A percentile compares a stretch with the other conserved stretches of the same genome.
Conservation (phyloP, 176 grass and related monocot genomes). For the Musa beccarii region DNA sequence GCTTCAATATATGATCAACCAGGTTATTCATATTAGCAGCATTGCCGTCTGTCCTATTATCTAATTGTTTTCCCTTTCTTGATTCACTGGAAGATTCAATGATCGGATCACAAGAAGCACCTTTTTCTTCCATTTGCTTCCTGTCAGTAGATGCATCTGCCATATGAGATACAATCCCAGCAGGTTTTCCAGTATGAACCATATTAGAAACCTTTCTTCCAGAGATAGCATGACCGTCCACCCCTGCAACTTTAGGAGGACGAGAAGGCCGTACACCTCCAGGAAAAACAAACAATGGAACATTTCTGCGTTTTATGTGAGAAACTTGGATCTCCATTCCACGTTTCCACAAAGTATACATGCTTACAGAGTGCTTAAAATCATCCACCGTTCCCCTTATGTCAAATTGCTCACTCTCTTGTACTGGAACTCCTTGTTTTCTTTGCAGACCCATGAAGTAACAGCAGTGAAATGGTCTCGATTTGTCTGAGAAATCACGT, state of each 20-base stretch:
- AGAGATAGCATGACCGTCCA: constrained; percentile 20
- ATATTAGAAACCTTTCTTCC: constrained; percentile 31
- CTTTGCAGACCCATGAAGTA: constrained; percentile 81
- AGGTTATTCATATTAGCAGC: not conserved
- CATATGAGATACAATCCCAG: not conserved
- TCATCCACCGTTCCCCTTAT: constrained; percentile 81
- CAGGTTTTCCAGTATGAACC: constrained; percentile 26
- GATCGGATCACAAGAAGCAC: not conserved
- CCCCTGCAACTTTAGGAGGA: constrained; percentile 28
- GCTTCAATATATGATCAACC: constrained; percentile 19
- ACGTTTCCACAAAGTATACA: constrained; percentile 40
- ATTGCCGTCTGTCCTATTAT: not conserved
- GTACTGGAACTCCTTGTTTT: constrained; percentile 50
- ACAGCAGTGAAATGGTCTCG: constrained; percentile 47
- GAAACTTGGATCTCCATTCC: constrained; percentile 83
- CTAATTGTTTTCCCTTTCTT: not conserved
- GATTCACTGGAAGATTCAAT: not conserved
- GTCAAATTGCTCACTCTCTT: constrained; percentile 77
- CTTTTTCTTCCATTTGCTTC: not conserved
- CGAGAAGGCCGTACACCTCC: constrained; percentile 50
- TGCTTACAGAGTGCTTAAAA: constrained; percentile 52
- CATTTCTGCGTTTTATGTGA: constrained; percentile 70
- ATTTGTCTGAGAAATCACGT: constrained; percentile 57
- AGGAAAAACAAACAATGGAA: constrained; percentile 80
- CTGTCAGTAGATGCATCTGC: constrained; percentile 2